Evolutionary conservation across 164 flowering plant species (phyloP).

Genomic region (Tinospora cordifolia): DNA sequence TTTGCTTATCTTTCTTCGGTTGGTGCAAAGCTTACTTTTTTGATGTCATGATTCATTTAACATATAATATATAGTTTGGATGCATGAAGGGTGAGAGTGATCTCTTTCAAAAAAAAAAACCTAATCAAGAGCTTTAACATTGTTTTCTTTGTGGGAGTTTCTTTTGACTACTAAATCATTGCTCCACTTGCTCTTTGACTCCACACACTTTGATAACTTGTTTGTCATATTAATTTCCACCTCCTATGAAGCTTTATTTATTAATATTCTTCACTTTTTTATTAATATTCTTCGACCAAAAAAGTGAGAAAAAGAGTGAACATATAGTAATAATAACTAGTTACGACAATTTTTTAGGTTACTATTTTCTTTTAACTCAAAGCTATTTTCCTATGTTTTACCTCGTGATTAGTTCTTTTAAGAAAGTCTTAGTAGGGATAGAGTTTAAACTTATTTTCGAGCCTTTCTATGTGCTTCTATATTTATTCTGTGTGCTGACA

Average conservation of each 20-base stretch:
- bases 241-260: neutral
- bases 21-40: neutral
- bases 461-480: too few species aligned
- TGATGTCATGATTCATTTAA: neutral
- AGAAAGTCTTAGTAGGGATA: too few species aligned
- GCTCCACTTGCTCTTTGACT: conserved; percentile 5
- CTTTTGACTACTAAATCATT: conserved; percentile 13
- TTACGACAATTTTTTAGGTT: too few species aligned
- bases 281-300: too few species aligned
- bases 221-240: neutral
- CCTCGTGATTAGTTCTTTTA: too few species aligned
- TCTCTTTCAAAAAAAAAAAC: neutral
- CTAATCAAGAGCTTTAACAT: neutral
- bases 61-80: neutral
- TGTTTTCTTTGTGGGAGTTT: neutral
- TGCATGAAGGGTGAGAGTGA: neutral
- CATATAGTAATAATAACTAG: too few species aligned
- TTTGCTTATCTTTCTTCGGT: neutral
- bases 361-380: too few species aligned
- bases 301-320: too few species aligned
- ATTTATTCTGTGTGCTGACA: too few species aligned
- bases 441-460: too few species aligned
- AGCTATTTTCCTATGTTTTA: too few species aligned
- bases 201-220: neutral
- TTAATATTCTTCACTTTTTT: too few species aligned